Evolutionary conservation across 2,329 filamentous ascomycete genomes (phyloP), one percentile per base, ranked within the genome.

Genomic region (Pestalotiopsis sp.): DNA sequence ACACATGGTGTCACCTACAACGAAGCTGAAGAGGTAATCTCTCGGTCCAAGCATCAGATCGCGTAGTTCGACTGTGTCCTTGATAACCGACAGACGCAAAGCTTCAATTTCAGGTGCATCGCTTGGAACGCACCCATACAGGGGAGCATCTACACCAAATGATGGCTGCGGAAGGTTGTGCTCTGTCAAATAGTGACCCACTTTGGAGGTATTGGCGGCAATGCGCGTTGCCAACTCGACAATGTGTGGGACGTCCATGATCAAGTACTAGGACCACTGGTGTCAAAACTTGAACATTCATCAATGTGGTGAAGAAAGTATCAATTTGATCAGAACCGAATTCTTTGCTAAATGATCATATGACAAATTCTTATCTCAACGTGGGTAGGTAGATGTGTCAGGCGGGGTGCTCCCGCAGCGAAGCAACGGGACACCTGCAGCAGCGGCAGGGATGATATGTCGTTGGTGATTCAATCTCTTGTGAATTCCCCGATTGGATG

Each of bases 21-120:
- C 41, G 45, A 66, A 75, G 64, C 68, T 71, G 2, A 57, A 13
- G n/a, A 73, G 25, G 23, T 73, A 66, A 12, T 75, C 73, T n/a
- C 66, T 66, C 0, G 73, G 72, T 0, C 71, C 72, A 14, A 72
- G 66, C 65, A 75, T 68, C 9, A 74, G 52, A 9, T 69, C 12
- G 12, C 65, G 71, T 14, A 75, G 66, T 66, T 75, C 73, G 1
- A 52, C 31, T 4, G 49, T 67, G 45, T 74, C 72, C 2, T 71
- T 58, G 11, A 73, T 68, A 0, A 73, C 69, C 3, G 68, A 56
- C 31, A 69, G 67, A 41, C 70, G 70, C 4, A 70, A 67, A 4
- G 45, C 59, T 31, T 20, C 52, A 23, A 73, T 66, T 0, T 72
- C 69, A 0, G 52, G 45, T 38, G 70, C 63, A 12, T 23, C 36